Evolutionary conservation across 768 basidiomycete species (phyloP), one percentile per base, ranked within the genome.

Genomic region (Collybiopsis confluens): DNA sequence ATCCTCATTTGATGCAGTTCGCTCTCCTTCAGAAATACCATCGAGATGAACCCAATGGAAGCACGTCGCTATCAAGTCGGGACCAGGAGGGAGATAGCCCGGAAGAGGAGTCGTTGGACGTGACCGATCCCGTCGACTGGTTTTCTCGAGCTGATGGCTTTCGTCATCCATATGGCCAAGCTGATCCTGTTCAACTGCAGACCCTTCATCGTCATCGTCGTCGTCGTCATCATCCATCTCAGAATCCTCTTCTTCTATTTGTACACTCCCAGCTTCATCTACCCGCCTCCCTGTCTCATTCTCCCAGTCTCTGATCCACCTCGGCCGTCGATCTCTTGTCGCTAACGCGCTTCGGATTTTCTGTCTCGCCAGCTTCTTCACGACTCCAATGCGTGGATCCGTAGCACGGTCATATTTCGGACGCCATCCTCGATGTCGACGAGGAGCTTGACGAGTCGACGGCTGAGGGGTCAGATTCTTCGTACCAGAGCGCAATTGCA

Each of bases 21-120:
- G 78, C 72, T 23, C 74, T 74, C 9, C 79, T 72, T 1, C 76
- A 85, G 1, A 83, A 83, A 1, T 83, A 79, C 1, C 81, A 79
- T 2, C 90, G 68, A 3, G 86, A 77, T 23, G 70, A 73, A 59
- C 83, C 81, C 37, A 85, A 68, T 1, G 83, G 75, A 92, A 91
- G 10, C 82, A 78, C 7, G 84, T 83, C 46, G 81, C 78, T 3
- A 92, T 68, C 10, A 92, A 74, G 0, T 78, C 70, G 13, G 88
- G 84, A 2, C 90, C 90, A 3, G 77, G 71, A 2, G 90, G 90
- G 0, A 91, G 71, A 62, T 89, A 89, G 0, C 78, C 64, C 0
- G 88, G 88, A 21, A 78, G 79, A 1, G 90, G 90, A 1, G 90
- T 91, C 4, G 76, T 76, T 4, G 87, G 79, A 18, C 86, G 76